Percentiles rank a stretch among this genome's conserved stretches.
phyloP scores from a whole-genome alignment of 2,329 filamentous ascomycete species.

The Sarocladium oryzae region DNA sequence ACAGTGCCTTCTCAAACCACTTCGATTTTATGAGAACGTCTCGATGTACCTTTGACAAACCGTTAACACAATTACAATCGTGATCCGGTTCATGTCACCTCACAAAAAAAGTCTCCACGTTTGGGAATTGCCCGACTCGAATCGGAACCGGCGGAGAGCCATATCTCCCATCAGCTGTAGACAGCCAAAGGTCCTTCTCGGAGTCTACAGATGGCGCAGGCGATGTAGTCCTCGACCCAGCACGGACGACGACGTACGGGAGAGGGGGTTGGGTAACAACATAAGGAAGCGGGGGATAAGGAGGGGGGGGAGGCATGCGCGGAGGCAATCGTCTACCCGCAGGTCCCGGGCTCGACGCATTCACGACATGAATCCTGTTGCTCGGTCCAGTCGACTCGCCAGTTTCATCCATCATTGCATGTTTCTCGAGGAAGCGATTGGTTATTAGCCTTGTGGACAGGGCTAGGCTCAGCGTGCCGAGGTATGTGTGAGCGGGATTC shows the following conservation, averaged over 20 bases:
- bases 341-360: too few species aligned
- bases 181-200: constrained; percentile 41
- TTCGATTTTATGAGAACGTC: constrained; percentile 38
- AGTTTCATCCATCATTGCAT: too few species aligned
- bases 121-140: constrained; percentile 32
- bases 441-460: too few species aligned
- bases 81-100: background rate
- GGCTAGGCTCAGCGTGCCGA: too few species aligned
- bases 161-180: constrained; percentile 42
- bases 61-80: background rate
- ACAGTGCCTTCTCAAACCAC: constrained; percentile 43
- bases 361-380: too few species aligned
- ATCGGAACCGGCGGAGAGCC: constrained; percentile 38
- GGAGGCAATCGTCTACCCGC: too few species aligned
- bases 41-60: constrained; percentile 33
- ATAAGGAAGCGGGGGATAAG: too few species aligned
- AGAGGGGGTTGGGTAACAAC: too few species aligned
- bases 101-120: constrained; percentile 36
- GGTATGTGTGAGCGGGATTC: too few species aligned
- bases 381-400: too few species aligned
- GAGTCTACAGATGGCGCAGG: constrained; percentile 16
- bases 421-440: too few species aligned
- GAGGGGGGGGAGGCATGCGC: too few species aligned
- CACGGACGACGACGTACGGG: background rate
- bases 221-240: background rate